A percentile compares a stretch with the other conserved stretches of the same genome.
phyloP scores from a whole-genome alignment of 228 moss, liverwort and hornwort genomes.

The Sphagnum magellanicum region DNA sequence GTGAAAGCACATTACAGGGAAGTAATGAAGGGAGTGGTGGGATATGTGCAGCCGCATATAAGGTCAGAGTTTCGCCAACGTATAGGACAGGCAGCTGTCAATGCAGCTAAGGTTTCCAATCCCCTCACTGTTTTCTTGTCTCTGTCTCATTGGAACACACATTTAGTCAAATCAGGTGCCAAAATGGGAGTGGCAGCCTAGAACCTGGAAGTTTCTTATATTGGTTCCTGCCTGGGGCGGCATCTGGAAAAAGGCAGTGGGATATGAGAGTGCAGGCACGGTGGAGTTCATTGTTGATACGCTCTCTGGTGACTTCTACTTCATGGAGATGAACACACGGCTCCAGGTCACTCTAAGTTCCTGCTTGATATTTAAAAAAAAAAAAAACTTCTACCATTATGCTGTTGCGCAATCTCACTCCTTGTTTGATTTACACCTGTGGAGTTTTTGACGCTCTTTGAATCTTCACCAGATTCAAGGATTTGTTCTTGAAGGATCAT shows the following conservation, averaged over 20 bases:
- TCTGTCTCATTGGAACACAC: no score
- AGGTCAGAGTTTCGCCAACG: constrained; percentile 69
- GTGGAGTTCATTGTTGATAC: constrained; percentile 98
- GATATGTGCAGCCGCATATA: constrained; percentile 69
- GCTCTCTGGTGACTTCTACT: constrained; percentile 70
- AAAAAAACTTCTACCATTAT: no score
- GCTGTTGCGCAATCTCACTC: no score
- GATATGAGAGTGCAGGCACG: constrained; percentile 93
- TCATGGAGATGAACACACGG: constrained; percentile 99
- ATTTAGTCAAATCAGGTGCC: not conserved
- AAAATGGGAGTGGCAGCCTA: not conserved
- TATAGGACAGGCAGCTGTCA: constrained; percentile 82
- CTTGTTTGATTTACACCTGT: no score
- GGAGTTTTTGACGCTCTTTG: no score
- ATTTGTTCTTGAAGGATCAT: no score
- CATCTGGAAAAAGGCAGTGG: constrained; percentile 59
- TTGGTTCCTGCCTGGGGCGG: constrained; percentile 5
- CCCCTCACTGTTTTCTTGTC: not conserved
- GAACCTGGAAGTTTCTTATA: constrained; percentile 1
- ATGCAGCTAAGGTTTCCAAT: constrained; percentile 79
- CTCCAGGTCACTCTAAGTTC: constrained; percentile 52
- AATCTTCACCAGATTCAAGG: no score
- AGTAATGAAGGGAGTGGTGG: not conserved
- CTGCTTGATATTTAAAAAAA: not conserved
- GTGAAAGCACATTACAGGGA: not conserved